Evolutionary conservation across 345 rosid genomes (phyloP), one percentile per base, ranked within the genome.

Genomic region (Trapa incisa): DNA sequence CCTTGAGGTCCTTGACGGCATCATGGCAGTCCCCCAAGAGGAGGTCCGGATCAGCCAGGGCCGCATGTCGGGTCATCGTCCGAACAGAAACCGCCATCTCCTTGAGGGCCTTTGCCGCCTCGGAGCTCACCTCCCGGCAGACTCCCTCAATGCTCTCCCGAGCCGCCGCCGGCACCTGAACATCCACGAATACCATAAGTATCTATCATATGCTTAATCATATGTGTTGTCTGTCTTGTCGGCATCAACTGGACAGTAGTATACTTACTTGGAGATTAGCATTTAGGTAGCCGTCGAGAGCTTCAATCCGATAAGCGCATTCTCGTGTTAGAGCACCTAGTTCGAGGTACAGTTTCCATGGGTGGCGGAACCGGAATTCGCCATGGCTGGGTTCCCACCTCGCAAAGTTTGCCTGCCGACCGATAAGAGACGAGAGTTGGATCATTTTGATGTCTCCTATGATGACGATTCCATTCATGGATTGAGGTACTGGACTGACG

Each of bases 311-410:
- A 45, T 81, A 83, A 69, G 90, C 90, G 66, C 94, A 89, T 68
- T 81, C 82, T 12, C 92, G 80, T 43, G 75, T 75, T 60, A 77
- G 66, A 36, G 76, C 71, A 68, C 85, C 90, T 36, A 87, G 16
- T 68, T 81, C 67, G 5, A 84, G 81, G 76, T 89, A 91, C 8
- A 75, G 83, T 65, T 83, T 83, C 96, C 96, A 89, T 1, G 97
- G 94, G 74, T 91, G 96, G 0, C 84, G 78, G 73, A 87, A 89
- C 43, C 65, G 63, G 77, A 91, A 91, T 37, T 73, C 69, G 13
- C 97, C 97, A 38, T 87, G 97, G 41, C 82, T 70, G 29, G 97
- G 97, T 65, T 91, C 96, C 97, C 97, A 91, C 73, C 83, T 80
- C 0, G 94, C 96, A 68, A 81, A 89, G 71, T 87, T 86, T 14